A percentile compares a stretch with the other conserved stretches of the same genome.
Conservation (phyloP, 2,329 filamentous ascomycete species). For the Cryphonectria naterciae region DNA sequence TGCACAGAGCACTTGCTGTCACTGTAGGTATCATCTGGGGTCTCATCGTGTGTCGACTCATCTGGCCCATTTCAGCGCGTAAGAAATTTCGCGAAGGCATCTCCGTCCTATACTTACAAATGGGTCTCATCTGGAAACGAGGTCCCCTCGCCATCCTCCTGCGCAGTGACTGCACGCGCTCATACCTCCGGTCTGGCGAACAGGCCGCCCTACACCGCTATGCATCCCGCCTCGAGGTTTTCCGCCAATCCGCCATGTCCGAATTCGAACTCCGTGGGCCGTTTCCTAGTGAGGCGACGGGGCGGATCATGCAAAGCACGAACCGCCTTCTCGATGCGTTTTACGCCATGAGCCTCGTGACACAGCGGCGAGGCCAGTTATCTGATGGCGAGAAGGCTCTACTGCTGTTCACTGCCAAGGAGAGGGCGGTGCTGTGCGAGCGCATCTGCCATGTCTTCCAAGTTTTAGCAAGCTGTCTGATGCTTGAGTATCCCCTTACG, state of each 20-base stretch:
- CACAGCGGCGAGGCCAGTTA: slow-evolving; percentile 75
- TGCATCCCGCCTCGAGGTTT: slow-evolving; percentile 70
- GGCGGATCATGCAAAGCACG: slow-evolving; percentile 76
- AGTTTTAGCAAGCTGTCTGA: slow-evolving; percentile 90
- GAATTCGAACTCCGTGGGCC: slow-evolving; percentile 90
- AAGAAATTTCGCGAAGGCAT: slow-evolving; percentile 87
- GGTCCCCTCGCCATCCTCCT: slow-evolving; percentile 80
- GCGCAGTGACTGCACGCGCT: slow-evolving; percentile 58
- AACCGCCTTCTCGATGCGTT: slow-evolving; percentile 89
- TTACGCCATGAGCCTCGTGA: slow-evolving; percentile 93
- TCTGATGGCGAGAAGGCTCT: slow-evolving; percentile 82
- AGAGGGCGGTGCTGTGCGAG: slow-evolving; percentile 80
- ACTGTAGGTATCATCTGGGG: slow-evolving; percentile 90
- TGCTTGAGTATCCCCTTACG: slow-evolving; percentile 90
- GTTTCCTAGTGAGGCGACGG: slow-evolving; percentile 76
- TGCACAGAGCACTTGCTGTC: slow-evolving; percentile 86
- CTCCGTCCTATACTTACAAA: slow-evolving; percentile 88
- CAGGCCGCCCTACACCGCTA: slow-evolving; percentile 87
- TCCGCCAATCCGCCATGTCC: slow-evolving; percentile 73
- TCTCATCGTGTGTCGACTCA: slow-evolving; percentile 81
- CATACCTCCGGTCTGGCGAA: slow-evolving; percentile 87
- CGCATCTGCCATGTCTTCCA: slow-evolving; percentile 87
- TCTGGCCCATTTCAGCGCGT: slow-evolving; percentile 93
- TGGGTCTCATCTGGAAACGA: slow-evolving; percentile 95
- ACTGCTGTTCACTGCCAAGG: slow-evolving; percentile 75